Conservation (phyloP, 148 eudicot genomes). For the Chenopodium album region DNA sequence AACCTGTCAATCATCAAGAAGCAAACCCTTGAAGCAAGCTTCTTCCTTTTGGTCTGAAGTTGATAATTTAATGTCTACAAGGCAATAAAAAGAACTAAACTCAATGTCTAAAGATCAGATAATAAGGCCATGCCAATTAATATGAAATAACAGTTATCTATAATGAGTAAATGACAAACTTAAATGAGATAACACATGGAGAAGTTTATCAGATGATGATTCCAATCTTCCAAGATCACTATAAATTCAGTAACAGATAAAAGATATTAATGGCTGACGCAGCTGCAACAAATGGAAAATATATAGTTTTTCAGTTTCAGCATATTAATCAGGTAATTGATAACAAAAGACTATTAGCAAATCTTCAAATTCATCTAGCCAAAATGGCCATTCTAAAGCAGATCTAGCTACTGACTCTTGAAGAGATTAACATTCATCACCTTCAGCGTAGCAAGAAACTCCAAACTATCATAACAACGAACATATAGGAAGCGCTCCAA, state of each 20-base stretch:
- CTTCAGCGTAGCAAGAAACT: slow-evolving; percentile 85
- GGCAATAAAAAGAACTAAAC: slow-evolving; percentile 6
- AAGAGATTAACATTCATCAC: slow-evolving; percentile 32
- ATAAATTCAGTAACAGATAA: background rate
- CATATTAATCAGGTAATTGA: background rate
- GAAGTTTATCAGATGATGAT: background rate
- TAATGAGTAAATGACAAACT: background rate
- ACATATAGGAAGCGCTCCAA: slow-evolving; percentile 73
- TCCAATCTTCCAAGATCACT: background rate
- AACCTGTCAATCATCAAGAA: slow-evolving; percentile 89
- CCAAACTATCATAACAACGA: slow-evolving; percentile 79
- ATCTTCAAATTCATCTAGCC: background rate
- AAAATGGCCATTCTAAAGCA: background rate
- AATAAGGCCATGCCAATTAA: background rate
- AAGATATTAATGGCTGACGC: background rate
- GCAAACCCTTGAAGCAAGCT: slow-evolving; percentile 41
- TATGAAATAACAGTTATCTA: background rate
- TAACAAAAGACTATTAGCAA: background rate
- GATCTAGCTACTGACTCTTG: background rate
- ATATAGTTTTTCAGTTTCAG: background rate
- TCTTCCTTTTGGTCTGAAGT: slow-evolving; percentile 42
- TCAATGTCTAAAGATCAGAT: background rate
- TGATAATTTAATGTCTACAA: slow-evolving; percentile 57
- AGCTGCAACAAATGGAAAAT: background rate
- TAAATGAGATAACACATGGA: background rate